These are phyloP conservation scores for Irpex lacteus DNA, from an alignment of 1,284 basidiomycete species.

Conservation along the genomic window DNA sequence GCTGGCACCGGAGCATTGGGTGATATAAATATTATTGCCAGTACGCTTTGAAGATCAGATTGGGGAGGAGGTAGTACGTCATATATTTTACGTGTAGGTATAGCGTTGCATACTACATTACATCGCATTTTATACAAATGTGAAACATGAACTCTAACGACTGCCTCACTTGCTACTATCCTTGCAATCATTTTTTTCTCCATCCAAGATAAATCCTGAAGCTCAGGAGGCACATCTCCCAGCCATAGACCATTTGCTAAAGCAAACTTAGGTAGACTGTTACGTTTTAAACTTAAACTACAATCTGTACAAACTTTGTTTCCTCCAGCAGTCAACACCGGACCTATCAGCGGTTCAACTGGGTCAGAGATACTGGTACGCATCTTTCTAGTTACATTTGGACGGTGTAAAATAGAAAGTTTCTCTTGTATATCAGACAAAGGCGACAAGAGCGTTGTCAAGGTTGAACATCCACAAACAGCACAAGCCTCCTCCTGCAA, in stretches of 20 bases:
- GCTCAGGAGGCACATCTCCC: slow-evolving; percentile 30
- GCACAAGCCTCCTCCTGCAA: slow-evolving; percentile 12
- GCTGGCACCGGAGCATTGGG: background rate
- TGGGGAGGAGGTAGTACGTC: slow-evolving; percentile 9
- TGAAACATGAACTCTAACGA: background rate
- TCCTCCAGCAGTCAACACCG: slow-evolving; percentile 5
- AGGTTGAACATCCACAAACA: slow-evolving; percentile 12
- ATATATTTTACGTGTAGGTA: slow-evolving; percentile 7
- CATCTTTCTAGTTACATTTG: background rate
- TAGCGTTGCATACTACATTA: slow-evolving; percentile 11
- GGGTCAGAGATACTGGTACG: background rate
- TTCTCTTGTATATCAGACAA: background rate
- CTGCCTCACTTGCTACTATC: background rate
- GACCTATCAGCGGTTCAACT: slow-evolving; percentile 3
- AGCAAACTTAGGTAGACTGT: slow-evolving; percentile 22
- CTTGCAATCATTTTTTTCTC: slow-evolving; percentile 28
- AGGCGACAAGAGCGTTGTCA: background rate
- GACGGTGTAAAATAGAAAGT: background rate
- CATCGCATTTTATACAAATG: slow-evolving; percentile 16
- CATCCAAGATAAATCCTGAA: slow-evolving; percentile 26
- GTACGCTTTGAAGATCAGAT: slow-evolving; percentile 4
- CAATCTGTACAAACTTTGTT: slow-evolving; percentile 5
- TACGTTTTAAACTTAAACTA: slow-evolving; percentile 6
- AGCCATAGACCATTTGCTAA: slow-evolving; percentile 38
- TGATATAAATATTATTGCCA: slow-evolving; percentile 6